These are phyloP conservation scores for Oxyria digyna DNA, from an alignment of 148 eudicot genomes.

Conservation along the genomic window DNA sequence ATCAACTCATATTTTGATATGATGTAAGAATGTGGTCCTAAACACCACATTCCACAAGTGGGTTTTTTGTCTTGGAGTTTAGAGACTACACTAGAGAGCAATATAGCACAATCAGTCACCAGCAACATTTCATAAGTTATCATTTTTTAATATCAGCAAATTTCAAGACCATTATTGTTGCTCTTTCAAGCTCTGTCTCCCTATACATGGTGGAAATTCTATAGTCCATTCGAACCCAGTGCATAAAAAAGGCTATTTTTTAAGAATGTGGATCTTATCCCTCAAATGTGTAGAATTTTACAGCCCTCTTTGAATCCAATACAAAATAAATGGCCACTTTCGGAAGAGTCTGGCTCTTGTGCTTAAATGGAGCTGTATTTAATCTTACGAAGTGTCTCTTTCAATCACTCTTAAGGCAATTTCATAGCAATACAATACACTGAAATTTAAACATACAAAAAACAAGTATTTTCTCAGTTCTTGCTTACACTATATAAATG, in stretches of 20 bases:
- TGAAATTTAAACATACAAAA: not conserved
- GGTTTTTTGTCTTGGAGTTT: not conserved
- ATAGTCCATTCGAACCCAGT: not conserved
- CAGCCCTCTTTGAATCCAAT: not conserved
- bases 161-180: not conserved
- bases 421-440: not conserved
- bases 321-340: not conserved
- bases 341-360: slow-evolving; percentile 2
- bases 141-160: not conserved
- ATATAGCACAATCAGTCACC: not conserved
- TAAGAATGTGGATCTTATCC: slow-evolving; percentile 2
- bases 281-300: not conserved
- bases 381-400: slow-evolving; percentile 1
- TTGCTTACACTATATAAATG: not conserved
- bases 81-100: not conserved
- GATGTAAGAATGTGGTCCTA: not conserved
- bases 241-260: not conserved
- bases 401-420: not conserved
- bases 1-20: not conserved
- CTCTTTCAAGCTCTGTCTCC: not conserved
- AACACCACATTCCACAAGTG: not conserved
- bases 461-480: not conserved
- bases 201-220: not conserved
- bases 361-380: slow-evolving; percentile 3
- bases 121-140: not conserved